A percentile compares a stretch with the other conserved stretches of the same genome.
Evolutionary conservation across 306 rosid species (phyloP).

Genomic region (Herpetospermum pedunculosum): DNA sequence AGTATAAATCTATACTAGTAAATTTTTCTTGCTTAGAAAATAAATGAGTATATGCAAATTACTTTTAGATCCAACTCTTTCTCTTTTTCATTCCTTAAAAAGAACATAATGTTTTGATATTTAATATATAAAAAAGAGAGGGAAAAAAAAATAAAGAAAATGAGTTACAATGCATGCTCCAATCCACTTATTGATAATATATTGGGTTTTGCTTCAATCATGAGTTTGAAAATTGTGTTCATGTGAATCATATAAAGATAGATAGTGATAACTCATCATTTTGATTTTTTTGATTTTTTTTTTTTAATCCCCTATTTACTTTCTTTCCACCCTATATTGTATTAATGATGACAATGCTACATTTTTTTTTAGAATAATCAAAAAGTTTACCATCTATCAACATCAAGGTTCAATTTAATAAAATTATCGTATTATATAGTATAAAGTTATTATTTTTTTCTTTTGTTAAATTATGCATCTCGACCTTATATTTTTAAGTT

Average conservation of each 20-base stretch:
- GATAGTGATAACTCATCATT: conserved; percentile 6
- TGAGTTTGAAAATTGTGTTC: conserved; percentile 5
- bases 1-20: too few species aligned
- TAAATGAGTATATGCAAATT: not conserved
- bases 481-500: too few species aligned
- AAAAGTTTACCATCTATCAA: not conserved
- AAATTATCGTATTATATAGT: not conserved
- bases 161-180: not conserved
- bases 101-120: not conserved
- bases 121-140: not conserved
- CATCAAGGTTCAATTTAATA: not conserved
- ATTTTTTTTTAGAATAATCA: not conserved
- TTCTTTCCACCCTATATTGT: not conserved
- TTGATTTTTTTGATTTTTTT: not conserved
- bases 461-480: not conserved
- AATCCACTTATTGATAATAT: conserved; percentile 3
- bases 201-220: not conserved
- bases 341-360: not conserved
- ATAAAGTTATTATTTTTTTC: not conserved
- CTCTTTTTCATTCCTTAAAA: not conserved
- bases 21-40: too few species aligned
- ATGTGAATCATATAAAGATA: conserved; percentile 1
- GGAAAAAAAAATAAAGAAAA: not conserved
- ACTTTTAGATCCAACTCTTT: not conserved
- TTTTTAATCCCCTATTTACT: not conserved